Percentiles rank a stretch among this genome's conserved stretches.
Evolutionary conservation across 345 rosid species (phyloP).

Genomic region (Melaleuca alternifolia): DNA sequence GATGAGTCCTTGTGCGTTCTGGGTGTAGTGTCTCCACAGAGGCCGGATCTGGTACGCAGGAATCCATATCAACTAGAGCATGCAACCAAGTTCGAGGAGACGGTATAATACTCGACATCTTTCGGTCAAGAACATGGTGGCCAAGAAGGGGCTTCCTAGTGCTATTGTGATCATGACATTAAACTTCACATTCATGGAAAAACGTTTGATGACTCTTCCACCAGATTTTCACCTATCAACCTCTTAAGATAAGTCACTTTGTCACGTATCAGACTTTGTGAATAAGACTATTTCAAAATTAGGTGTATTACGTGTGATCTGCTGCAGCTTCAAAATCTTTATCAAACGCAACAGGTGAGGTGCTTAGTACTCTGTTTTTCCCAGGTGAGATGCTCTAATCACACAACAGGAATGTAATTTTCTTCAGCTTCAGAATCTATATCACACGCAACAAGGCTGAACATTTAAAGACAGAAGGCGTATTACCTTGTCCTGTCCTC

Average conservation of each 20-base stretch:
- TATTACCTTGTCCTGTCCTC: slow-evolving; percentile 57
- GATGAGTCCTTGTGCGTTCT: slow-evolving; percentile 44
- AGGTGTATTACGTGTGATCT: neutral
- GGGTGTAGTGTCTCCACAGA: slow-evolving; percentile 67
- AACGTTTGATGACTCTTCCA: neutral
- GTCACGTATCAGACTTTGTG: neutral
- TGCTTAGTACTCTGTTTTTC: neutral
- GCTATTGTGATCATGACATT: neutral
- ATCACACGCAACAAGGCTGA: neutral
- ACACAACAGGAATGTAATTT: neutral
- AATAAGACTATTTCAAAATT: neutral
- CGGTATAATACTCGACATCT: neutral
- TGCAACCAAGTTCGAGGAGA: neutral
- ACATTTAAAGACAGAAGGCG: neutral
- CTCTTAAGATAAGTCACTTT: neutral
- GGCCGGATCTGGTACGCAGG: slow-evolving; percentile 42
- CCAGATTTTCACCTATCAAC: neutral
- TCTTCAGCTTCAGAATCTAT: neutral
- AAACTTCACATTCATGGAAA: neutral
- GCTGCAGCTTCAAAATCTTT: neutral
- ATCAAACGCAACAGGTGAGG: neutral
- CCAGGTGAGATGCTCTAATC: neutral
- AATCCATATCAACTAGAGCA: neutral
- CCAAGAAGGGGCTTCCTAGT: neutral
- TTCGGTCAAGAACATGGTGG: neutral